Evolutionary conservation across 192 early-diverging fungal genomes (phyloP), one percentile per base, ranked within the genome.

Genomic region (Rhizoclosmatium globosum): DNA sequence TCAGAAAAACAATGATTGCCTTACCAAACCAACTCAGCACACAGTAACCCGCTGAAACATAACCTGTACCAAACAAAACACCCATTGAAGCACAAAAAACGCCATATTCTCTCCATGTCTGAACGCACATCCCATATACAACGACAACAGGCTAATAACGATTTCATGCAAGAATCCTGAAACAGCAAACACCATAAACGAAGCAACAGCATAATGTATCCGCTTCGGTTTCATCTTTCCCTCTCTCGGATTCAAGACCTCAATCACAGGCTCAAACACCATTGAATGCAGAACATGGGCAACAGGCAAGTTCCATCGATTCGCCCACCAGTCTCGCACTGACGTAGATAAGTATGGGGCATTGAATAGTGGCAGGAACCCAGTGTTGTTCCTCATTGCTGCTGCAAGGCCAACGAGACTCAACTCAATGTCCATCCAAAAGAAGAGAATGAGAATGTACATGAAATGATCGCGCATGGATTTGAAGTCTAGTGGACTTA

Each of bases 271-370:
- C 39, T 13, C 15, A 47, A 69, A 69, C 2, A n/a, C 68, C 11
- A 69, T 13, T 2, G 19, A 1, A 39, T 69, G 68, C 2, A 69
- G 31, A 31, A 31, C 31, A 31, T 31, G 31, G 31, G 31, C 31
- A 31, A 31, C 31, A 23, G 15, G 68, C 47, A 39, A 38, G 15
- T 69, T 17, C 50, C 50, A 53, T 7, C 50, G 50, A 53, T 53
- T 7, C 9, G 50, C 6, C 50, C 50, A 53, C 50, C 50, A 72
- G 38, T 72, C 70, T 53, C 50, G 70, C n/a, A 57, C 6, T 21
- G 48, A 57, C 15, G 48, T 72, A 38, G 48, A 21, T 41, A 57
- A 57, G 38, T 72, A 72, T 21, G 70, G 70, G 1, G 70, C 70
- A 58, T 72, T 23, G 11, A 72, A 43, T 4, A 57, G 7, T 21